Conservation (phyloP, 1,139 yeast genomes). For the Yamadazyma friedrichii region DNA sequence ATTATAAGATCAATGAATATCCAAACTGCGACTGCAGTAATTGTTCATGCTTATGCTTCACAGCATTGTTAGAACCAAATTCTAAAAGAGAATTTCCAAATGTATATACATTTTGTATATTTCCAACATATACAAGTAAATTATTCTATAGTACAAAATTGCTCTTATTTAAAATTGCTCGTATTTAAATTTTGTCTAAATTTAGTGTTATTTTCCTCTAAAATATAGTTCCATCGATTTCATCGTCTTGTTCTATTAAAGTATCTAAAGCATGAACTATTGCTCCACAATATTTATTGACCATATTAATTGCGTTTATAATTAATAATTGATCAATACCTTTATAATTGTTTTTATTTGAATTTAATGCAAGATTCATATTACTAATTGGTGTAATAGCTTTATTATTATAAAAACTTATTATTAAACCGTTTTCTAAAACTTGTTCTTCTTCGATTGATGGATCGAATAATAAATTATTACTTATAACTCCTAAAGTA, state of each 20-base stretch:
- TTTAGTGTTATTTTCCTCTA: conserved; percentile 8
- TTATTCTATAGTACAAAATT: not conserved
- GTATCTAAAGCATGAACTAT: conserved; percentile 40
- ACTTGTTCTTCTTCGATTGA: conserved; percentile 83
- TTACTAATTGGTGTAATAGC: conserved; percentile 66
- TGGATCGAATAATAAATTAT: conserved; percentile 73
- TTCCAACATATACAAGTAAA: not conserved
- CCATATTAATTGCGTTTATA: conserved; percentile 27
- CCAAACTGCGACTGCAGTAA: conserved; percentile 93
- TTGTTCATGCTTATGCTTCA: conserved; percentile 84
- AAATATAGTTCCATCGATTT: conserved; percentile 28
- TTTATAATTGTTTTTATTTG: conserved; percentile 41
- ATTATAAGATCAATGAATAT: conserved; percentile 93
- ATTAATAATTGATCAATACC: conserved; percentile 33
- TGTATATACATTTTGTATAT: conserved; percentile 2
- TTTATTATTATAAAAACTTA: conserved; percentile 66
- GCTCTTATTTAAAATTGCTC: not conserved
- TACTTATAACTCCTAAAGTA: conserved; percentile 72
- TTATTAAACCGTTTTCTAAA: conserved; percentile 73
- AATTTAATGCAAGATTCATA: conserved; percentile 46
- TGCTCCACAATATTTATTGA: conserved; percentile 35
- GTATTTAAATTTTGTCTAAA: too few species aligned
- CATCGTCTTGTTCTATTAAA: conserved; percentile 39
- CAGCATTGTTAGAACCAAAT: conserved; percentile 53
- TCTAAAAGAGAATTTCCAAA: not conserved